Evolutionary conservation across 2,329 filamentous ascomycete genomes (phyloP), one percentile per base, ranked within the genome.

Genomic region (Emergomyces africanus): DNA sequence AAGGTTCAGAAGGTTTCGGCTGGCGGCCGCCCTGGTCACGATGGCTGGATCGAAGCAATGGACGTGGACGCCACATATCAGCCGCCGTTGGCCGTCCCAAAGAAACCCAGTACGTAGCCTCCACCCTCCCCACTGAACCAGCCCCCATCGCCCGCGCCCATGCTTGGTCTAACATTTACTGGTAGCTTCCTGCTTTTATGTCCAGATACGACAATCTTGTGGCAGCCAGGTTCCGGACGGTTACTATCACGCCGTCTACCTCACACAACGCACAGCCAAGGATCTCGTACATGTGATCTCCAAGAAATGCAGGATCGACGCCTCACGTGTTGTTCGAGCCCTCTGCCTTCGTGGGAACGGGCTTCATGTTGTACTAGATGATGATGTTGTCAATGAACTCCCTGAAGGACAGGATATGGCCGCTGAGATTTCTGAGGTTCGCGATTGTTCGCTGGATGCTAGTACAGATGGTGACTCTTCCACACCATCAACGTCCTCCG

Each of bases 391-490:
- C 37, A 82, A 82, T 50, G 87, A 92, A 71, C 78, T 97, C 57
- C 82, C 84, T 1, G 94, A 99, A 74, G 91, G 90, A 37, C 90
- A 97, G 72, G 92, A 96, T 68, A 94, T 97, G 87, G 77, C 81
- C 42, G 81, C 82, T 48, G 83, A 87, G 66, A 82, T 86, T 60
- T 80, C 88, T 60, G 86, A 94, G 65, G 78, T 88, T 50, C 70
- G 75, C 55, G 71, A 77, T 57, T 72, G 67, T 42, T 61, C 67
- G 15, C 54, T 60, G 20, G 57, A 60, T 46, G 51, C 64, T 48
- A 54, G 53, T 33, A 64, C 60, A 46, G 60, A 62, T 14, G 35
- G 61, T 15, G 60, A 63, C 33, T 46, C 59, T 20, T 55, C 58
- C 1, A 44, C 50, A 28, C 51, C 61, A 15, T 54, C 58, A 18